Conservation (phyloP, 75 land plant genomes). For the Cunninghamia lanceolata region DNA sequence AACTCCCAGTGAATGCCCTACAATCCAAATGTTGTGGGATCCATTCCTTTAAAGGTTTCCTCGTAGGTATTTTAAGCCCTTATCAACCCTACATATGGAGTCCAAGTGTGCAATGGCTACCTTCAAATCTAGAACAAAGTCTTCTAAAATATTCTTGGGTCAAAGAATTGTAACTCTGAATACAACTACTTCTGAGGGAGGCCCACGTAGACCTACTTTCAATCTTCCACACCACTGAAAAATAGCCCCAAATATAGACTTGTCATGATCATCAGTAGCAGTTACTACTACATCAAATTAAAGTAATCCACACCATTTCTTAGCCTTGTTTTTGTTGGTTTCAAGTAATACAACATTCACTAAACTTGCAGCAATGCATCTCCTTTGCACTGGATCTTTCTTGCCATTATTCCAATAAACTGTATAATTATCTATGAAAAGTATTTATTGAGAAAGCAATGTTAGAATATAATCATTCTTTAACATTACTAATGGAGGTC, state of each 20-base stretch:
- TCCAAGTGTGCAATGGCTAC: not conserved
- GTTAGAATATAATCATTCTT: too few species aligned
- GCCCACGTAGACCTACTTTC: not conserved
- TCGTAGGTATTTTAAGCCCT: not conserved
- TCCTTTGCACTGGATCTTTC: not conserved
- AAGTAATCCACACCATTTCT: not conserved
- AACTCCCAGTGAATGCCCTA: not conserved
- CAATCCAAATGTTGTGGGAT: not conserved
- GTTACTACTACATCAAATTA: not conserved
- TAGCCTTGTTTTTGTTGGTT: not conserved
- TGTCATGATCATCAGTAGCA: not conserved
- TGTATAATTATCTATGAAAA: too few species aligned
- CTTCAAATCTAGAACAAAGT: too few species aligned
- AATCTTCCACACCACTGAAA: not conserved
- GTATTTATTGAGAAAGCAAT: too few species aligned
- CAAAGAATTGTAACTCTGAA: not conserved
- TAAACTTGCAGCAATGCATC: not conserved
- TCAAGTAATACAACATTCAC: not conserved
- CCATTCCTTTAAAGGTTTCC: not conserved
- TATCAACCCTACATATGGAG: too few species aligned
- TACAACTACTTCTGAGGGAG: not conserved
- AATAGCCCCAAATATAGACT: not conserved
- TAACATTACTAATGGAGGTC: too few species aligned
- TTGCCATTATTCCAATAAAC: not conserved
- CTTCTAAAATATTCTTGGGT: not conserved